phyloP scores from a whole-genome alignment of 164 flowering plant species.

The Amborella trichopoda region DNA sequence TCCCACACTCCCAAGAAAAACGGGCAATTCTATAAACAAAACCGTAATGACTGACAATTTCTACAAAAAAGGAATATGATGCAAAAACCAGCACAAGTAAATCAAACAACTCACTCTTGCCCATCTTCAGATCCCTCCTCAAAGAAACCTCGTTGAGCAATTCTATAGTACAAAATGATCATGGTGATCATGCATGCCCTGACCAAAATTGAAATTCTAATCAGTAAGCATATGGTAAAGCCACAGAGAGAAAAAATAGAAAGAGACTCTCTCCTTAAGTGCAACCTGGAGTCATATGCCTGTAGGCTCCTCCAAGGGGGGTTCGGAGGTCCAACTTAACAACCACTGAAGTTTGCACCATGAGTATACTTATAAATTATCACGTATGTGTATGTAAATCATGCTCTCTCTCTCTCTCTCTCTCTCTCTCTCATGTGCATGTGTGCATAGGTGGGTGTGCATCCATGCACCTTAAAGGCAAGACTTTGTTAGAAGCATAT shows the following conservation, averaged over 20 bases:
- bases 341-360: not conserved
- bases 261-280: not conserved
- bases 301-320: not conserved
- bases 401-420: no score
- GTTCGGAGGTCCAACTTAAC: not conserved
- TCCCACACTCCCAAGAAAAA: no score
- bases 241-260: not conserved
- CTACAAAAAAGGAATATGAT: no score
- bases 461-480: no score
- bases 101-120: conserved; percentile 15
- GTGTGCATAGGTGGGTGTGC: no score
- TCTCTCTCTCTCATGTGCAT: no score
- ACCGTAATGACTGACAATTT: no score
- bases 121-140: conserved; percentile 12
- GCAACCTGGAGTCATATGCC: not conserved
- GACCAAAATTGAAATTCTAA: no score
- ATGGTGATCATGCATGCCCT: conserved; percentile 99
- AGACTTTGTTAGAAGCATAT: no score
- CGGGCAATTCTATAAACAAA: no score
- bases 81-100: no score
- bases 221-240: no score
- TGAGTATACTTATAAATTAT: not conserved
- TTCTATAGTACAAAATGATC: conserved; percentile 88
- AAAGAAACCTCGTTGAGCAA: conserved; percentile 55
- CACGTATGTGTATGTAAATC: not conserved